Conservation (phyloP, 371 early-diverging fungal genomes). For the Zopfochytrium polystomum region DNA sequence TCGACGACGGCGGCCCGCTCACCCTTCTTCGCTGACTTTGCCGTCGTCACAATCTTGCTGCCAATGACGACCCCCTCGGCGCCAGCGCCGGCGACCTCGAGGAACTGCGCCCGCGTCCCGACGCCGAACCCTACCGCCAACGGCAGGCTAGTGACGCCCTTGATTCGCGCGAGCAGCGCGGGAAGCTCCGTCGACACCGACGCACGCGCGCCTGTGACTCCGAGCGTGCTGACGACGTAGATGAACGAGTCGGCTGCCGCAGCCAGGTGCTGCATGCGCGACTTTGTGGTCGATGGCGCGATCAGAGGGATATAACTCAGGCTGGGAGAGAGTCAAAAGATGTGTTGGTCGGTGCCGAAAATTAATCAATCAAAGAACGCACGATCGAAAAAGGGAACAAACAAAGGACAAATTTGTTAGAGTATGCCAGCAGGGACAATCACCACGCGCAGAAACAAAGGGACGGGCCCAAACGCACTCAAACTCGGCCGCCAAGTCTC, state of each 20-base stretch:
- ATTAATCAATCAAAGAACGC: too few relatives aligned
- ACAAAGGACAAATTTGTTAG: neutral
- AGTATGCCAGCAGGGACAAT: neutral
- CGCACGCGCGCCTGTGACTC: constrained; percentile 83
- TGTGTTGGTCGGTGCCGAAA: too few relatives aligned
- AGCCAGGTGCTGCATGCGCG: constrained; percentile 75
- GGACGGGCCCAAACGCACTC: constrained; percentile 44
- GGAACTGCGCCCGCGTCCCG: constrained; percentile 81
- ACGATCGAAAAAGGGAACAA: neutral
- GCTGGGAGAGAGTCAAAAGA: constrained; percentile 24
- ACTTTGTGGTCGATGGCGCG: constrained; percentile 86
- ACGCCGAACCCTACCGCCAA: constrained; percentile 98
- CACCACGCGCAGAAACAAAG: neutral
- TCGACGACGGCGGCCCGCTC: neutral
- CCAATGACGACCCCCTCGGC: constrained; percentile 96
- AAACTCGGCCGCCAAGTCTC: constrained; percentile 64
- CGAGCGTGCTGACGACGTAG: too few relatives aligned
- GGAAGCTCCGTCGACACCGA: constrained; percentile 70
- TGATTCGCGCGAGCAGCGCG: constrained; percentile 69
- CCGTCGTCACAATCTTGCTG: constrained; percentile 77
- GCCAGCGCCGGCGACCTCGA: constrained; percentile 72
- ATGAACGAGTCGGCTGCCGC: constrained; percentile 83
- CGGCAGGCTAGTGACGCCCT: constrained; percentile 67
- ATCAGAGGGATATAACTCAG: constrained; percentile 91
- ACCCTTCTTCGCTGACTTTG: constrained; percentile 55